A percentile compares a stretch with the other conserved stretches of the same genome.
These are phyloP conservation scores for Erucastrum elatum DNA, from an alignment of 345 rosid species.

Conservation along the genomic window DNA sequence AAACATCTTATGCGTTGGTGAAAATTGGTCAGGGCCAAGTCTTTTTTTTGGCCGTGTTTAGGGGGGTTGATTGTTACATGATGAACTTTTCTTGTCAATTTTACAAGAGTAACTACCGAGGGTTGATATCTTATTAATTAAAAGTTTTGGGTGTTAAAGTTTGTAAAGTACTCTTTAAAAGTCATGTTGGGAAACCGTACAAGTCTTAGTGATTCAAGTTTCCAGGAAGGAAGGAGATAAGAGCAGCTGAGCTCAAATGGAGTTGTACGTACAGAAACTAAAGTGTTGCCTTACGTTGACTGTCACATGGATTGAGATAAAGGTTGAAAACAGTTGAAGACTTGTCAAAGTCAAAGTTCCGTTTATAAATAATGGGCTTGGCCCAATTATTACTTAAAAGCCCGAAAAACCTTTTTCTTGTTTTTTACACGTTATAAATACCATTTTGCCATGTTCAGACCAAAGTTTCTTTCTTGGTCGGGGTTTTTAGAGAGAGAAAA, in stretches of 20 bases:
- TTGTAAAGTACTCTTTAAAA: neutral
- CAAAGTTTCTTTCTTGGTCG: slow-evolving; percentile 28
- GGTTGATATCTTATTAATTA: neutral
- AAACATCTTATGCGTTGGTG: slow-evolving; percentile 19
- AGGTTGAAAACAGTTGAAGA: neutral
- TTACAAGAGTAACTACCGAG: neutral
- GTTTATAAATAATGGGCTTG: neutral
- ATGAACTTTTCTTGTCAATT: slow-evolving; percentile 3
- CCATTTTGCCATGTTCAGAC: neutral
- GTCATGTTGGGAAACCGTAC: slow-evolving; percentile 38
- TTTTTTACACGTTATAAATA: slow-evolving; percentile 28
- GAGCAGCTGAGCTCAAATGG: slow-evolving; percentile 34
- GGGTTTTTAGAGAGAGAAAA: slow-evolving; percentile 21
- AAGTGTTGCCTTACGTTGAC: slow-evolving; percentile 41
- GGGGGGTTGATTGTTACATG: neutral
- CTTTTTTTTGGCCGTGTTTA: slow-evolving; percentile 21
- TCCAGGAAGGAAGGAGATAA: slow-evolving; percentile 32
- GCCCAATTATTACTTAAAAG: neutral
- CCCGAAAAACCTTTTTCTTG: slow-evolving; percentile 2
- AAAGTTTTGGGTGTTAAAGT: slow-evolving; percentile 2
- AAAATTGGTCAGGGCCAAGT: slow-evolving; percentile 21
- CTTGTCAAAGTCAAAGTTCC: neutral
- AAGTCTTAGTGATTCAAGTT: slow-evolving; percentile 41
- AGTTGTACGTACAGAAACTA: slow-evolving; percentile 33
- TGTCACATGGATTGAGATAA: slow-evolving; percentile 32